phyloP scores from a whole-genome alignment of 2,329 filamentous ascomycete genomes.

The Chaetomium olivaceum region DNA sequence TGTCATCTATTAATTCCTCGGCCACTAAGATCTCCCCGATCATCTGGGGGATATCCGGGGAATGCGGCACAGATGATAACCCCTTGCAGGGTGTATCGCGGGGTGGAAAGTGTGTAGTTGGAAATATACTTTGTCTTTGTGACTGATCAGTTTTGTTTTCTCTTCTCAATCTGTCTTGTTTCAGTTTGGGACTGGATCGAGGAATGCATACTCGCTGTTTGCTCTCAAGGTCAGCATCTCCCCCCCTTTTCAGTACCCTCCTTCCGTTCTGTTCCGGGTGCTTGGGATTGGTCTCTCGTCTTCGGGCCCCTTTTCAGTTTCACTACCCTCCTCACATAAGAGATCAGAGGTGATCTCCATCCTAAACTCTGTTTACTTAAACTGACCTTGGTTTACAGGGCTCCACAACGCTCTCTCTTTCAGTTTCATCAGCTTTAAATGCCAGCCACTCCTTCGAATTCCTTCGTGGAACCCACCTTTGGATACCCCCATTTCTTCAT shows the following conservation, averaged over 20 bases:
- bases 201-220: conserved; percentile 10
- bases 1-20: not conserved
- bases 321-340: not conserved
- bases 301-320: not conserved
- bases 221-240: not conserved
- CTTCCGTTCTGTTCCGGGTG: not conserved
- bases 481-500: not conserved
- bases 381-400: not conserved
- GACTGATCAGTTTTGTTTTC: not conserved
- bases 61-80: conserved; percentile 11
- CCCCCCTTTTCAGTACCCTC: not conserved
- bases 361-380: not conserved
- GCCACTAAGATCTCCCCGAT: not conserved
- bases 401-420: not conserved
- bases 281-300: conserved; percentile 1
- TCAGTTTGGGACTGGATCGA: not conserved
- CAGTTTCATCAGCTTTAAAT: conserved; percentile 5
- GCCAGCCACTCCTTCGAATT: conserved; percentile 12
- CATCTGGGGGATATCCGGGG: not conserved
- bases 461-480: not conserved
- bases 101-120: not conserved
- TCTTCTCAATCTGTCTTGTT: not conserved
- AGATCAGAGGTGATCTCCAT: not conserved
- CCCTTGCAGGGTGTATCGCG: not conserved
- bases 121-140: conserved; percentile 2